Base-by-base conservation (phyloP, 768 basidiomycete species). In the Termitomyces heimii region DNA sequence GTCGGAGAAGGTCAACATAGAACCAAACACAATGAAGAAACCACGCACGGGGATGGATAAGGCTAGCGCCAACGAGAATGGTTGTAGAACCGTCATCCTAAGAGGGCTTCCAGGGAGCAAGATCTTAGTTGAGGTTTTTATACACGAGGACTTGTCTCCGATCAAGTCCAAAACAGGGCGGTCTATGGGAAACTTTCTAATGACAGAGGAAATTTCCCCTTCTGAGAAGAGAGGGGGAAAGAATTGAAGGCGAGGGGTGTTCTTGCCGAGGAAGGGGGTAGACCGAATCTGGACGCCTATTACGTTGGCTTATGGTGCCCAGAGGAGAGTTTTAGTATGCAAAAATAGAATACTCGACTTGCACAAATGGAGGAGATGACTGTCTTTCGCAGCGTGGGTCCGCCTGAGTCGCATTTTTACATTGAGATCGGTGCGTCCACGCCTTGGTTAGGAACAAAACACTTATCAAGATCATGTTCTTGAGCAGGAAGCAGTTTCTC, bases 41-140 rank as follows among this genome's bases (percentile, higher is more conserved):
- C 43, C 53, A 61, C 76, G 56, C 65, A 80, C 79, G 70, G 74
- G 68, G 71, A 71, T 62, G 65, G 72, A 62, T 42, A 75, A 58
- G 60, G 69, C 70, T 57, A 75, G 57, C 51, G 71, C 70, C 66
- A 73, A 54, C 46, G 66, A 67, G 56, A 72, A 63, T 53, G 67
- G 66, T 57, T 61, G 65, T 39, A 67, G 62, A 66, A 70, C 55
- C 62, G 66, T 56, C 76, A 76, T 77, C 60, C 63, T 66, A 53
- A 50, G 57, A 63, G 58, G 54, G 44, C 48, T 52, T 47, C 62
- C 4, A 49, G 55, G 61, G 60, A 57, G 58, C 45, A 29, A 58
- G 20, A 50, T 56, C 60, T 47, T 14, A 40, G 53, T 57, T 58
- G 57, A 52, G 54, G 62, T 63, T 68, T 68, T 69, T 68, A 72